Conservation (phyloP, 2,329 filamentous ascomycete species). For the Bipolaris zeicola region DNA sequence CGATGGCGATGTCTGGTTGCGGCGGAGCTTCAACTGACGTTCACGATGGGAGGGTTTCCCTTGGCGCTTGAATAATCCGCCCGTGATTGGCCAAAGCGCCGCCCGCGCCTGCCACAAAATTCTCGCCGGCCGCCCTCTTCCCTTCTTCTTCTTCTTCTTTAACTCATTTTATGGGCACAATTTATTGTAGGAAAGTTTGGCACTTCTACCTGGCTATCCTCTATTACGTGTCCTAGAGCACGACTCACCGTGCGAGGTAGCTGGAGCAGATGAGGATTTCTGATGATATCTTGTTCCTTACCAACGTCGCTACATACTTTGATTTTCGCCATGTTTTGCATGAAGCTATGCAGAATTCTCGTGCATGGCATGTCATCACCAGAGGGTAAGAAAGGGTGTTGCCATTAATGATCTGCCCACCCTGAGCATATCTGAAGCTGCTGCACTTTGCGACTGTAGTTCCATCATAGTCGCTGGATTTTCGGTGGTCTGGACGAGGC, state of each 20-base stretch:
- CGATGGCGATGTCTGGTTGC: constrained; percentile 37
- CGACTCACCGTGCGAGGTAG: constrained; percentile 62
- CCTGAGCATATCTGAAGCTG: not conserved
- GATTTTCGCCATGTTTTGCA: not conserved
- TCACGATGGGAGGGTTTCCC: constrained; percentile 23
- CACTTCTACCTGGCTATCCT: constrained; percentile 59
- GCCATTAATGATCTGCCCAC: too few species aligned
- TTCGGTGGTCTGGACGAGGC: not conserved
- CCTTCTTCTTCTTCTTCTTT: constrained; percentile 50
- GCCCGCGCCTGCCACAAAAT: constrained; percentile 33
- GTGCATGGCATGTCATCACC: not conserved
- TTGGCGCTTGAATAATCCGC: constrained; percentile 28
- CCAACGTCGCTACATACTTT: constrained; percentile 65
- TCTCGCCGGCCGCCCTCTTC: constrained; percentile 21
- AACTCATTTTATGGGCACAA: constrained; percentile 65
- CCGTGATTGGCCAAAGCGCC: constrained; percentile 42
- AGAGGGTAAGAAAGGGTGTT: not conserved
- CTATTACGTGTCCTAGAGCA: constrained; percentile 68
- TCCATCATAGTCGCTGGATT: not conserved
- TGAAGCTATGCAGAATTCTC: constrained; percentile 1
- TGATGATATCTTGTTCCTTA: constrained; percentile 69
- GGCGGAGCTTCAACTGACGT: constrained; percentile 34
- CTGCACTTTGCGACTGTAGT: not conserved
- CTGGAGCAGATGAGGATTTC: constrained; percentile 66
- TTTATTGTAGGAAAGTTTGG: constrained; percentile 69